A percentile compares a stretch with the other conserved stretches of the same genome.
Evolutionary conservation across 2,329 filamentous ascomycete species (phyloP).

Genomic region (Aspergillus ruber): DNA sequence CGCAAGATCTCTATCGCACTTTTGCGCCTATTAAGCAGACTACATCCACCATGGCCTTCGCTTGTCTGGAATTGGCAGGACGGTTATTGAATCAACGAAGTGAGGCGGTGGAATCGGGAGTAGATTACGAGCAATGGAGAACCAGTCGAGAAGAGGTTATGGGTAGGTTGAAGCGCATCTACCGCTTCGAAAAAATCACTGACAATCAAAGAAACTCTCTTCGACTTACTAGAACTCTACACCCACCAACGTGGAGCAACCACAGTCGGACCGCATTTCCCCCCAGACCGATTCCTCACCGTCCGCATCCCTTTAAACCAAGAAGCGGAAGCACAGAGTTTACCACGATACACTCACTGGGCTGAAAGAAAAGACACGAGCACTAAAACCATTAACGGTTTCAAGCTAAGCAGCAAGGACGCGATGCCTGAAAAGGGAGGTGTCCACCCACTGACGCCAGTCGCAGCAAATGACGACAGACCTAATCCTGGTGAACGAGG

Average conservation of each 20-base stretch:
- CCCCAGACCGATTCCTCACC: constrained; percentile 72
- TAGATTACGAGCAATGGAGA: constrained; percentile 46
- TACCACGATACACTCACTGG: constrained; percentile 59
- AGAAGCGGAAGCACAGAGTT: constrained; percentile 59
- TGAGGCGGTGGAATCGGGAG: constrained; percentile 42
- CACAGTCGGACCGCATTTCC: constrained; percentile 64
- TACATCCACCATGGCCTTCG: constrained; percentile 76
- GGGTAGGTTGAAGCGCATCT: constrained; percentile 27
- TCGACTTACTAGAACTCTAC: constrained; percentile 88
- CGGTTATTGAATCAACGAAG: constrained; percentile 56
- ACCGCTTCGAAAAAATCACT: constrained; percentile 15
- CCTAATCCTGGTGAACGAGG: constrained; percentile 39
- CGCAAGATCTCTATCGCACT: constrained; percentile 85
- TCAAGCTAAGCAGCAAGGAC: constrained; percentile 14
- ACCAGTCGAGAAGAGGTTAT: constrained; percentile 42
- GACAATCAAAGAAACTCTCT: constrained; percentile 60
- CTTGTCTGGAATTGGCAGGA: constrained; percentile 72
- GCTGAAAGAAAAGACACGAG: constrained; percentile 24
- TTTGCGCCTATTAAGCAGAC: constrained; percentile 88
- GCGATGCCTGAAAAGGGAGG: constrained; percentile 24
- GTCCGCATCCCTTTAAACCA: constrained; percentile 83
- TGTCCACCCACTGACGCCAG: constrained; percentile 40
- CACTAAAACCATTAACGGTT: constrained; percentile 12
- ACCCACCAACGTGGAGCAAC: constrained; percentile 74
- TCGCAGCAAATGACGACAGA: constrained; percentile 40